These are phyloP conservation scores for Ophiostoma ips DNA, from an alignment of 2,329 filamentous ascomycete genomes.

Conservation along the genomic window DNA sequence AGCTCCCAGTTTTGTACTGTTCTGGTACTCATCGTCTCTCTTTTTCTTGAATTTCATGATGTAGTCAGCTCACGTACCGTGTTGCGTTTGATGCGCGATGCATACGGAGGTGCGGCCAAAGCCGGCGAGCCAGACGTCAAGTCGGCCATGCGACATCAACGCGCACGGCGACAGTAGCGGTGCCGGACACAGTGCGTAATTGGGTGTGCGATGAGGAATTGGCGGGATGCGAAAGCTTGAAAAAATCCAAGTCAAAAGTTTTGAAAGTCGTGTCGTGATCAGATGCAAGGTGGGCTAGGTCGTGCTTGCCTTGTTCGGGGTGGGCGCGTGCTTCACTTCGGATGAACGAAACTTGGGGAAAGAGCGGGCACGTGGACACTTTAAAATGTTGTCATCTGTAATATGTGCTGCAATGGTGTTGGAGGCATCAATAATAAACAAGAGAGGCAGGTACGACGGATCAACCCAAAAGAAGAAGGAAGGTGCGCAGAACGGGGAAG, in stretches of 20 bases:
- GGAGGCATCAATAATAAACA: no score
- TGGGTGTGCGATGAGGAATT: neutral
- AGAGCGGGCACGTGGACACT: neutral
- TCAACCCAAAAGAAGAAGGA: no score
- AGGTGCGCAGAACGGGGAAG: no score
- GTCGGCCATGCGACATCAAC: conserved; percentile 10
- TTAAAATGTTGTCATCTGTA: no score
- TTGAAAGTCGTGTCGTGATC: neutral
- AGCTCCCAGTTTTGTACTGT: neutral
- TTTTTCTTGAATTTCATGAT: no score
- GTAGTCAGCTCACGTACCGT: conserved; percentile 10
- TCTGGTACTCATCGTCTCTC: no score
- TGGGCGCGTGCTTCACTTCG: no score
- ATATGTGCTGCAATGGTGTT: no score
- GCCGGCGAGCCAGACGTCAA: conserved; percentile 6
- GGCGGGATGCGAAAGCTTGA: neutral
- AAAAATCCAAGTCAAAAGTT: neutral
- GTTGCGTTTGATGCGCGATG: conserved; percentile 15
- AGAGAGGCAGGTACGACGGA: no score
- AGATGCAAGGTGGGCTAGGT: no score
- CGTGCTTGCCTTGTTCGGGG: no score
- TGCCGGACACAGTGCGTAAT: neutral
- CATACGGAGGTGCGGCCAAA: conserved; percentile 1
- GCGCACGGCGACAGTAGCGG: neutral
- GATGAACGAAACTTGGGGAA: neutral